These are phyloP conservation scores for Xylariaceae sp. DNA, from an alignment of 2,329 filamentous ascomycete genomes.

Conservation along the genomic window DNA sequence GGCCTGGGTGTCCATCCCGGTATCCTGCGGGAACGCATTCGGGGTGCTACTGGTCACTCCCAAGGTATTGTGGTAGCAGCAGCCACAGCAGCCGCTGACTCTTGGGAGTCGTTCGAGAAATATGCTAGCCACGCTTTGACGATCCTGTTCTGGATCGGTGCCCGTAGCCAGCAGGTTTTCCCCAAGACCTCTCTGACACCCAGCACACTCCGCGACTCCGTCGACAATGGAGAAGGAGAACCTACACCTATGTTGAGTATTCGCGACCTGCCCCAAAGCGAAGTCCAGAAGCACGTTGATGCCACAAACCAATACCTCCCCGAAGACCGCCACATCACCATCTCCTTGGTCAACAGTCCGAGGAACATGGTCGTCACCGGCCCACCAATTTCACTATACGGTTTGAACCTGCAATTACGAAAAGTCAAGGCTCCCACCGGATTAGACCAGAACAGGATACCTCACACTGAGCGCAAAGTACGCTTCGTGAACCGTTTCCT, in stretches of 20 bases:
- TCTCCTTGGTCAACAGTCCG: constrained; percentile 94
- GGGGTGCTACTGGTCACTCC: constrained; percentile 90
- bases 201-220: constrained; percentile 83
- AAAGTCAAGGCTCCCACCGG: constrained; percentile 98
- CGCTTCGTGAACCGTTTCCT: constrained; percentile 96
- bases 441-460: constrained; percentile 88
- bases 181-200: constrained; percentile 91
- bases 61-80: constrained; percentile 94
- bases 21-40: constrained; percentile 75
- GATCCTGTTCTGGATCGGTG: constrained; percentile 97
- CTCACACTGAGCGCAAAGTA: constrained; percentile 91
- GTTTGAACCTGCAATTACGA: constrained; percentile 87
- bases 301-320: constrained; percentile 95
- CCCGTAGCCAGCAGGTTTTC: constrained; percentile 94
- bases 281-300: constrained; percentile 95
- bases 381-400: constrained; percentile 91
- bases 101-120: constrained; percentile 87
- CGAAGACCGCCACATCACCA: constrained; percentile 83
- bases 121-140: constrained; percentile 76
- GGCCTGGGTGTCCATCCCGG: constrained; percentile 85
- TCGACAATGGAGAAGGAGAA: constrained; percentile 88
- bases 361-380: constrained; percentile 96
- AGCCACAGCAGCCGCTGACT: constrained; percentile 81
- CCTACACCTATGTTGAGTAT: constrained; percentile 98
- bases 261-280: constrained; percentile 78